Percentiles rank a stretch among this genome's conserved stretches.
phyloP scores from a whole-genome alignment of 768 basidiomycete genomes.

The Podaxis sp. region DNA sequence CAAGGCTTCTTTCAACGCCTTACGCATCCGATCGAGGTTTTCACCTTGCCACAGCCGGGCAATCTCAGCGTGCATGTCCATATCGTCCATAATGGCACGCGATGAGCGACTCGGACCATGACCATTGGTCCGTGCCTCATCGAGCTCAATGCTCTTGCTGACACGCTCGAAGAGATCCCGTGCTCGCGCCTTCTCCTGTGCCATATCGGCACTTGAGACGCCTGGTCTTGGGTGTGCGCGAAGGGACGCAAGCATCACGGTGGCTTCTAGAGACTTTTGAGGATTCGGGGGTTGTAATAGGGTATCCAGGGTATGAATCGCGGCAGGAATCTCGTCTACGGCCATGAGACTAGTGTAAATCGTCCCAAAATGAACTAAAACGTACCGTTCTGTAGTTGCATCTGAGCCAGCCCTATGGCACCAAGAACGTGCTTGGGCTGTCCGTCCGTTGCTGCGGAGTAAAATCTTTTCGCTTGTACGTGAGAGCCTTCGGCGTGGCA shows the following conservation, averaged over 20 bases:
- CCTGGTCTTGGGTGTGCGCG: constrained; percentile 81
- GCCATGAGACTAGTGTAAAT: background rate
- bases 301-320: constrained; percentile 81
- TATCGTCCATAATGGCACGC: constrained; percentile 64
- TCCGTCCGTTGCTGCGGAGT: constrained; percentile 59
- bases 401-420: constrained; percentile 81
- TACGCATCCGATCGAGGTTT: constrained; percentile 65
- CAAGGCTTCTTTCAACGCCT: constrained; percentile 71
- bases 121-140: constrained; percentile 47
- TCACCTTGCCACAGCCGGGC: constrained; percentile 87
- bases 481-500: constrained; percentile 66
- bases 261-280: constrained; percentile 75
- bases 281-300: constrained; percentile 63
- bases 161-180: constrained; percentile 81
- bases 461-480: constrained; percentile 67
- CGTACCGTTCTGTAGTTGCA: constrained; percentile 78
- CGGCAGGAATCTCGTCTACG: constrained; percentile 76
- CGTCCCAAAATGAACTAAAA: background rate
- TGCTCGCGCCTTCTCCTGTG: constrained; percentile 67
- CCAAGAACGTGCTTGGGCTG: constrained; percentile 74
- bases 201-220: constrained; percentile 66
- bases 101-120: constrained; percentile 34
- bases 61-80: constrained; percentile 88
- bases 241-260: constrained; percentile 84
- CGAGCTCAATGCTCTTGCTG: constrained; percentile 57